phyloP scores from a whole-genome alignment of 768 basidiomycete genomes.

The Rhizopogon roseolus region DNA sequence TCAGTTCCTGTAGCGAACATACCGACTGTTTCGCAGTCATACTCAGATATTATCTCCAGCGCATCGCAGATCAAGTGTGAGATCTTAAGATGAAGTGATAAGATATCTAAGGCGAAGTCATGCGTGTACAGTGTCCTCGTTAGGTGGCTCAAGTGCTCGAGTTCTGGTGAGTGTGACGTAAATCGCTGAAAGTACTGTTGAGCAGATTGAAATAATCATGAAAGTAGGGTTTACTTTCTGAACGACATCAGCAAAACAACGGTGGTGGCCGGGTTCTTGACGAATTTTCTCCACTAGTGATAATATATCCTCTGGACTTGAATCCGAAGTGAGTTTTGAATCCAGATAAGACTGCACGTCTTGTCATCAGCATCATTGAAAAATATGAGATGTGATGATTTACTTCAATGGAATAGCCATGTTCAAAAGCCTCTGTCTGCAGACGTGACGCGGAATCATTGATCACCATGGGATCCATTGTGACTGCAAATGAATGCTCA shows the following conservation, averaged over 20 bases:
- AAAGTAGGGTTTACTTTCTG: slow-evolving; percentile 40
- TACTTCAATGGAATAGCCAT: slow-evolving; percentile 56
- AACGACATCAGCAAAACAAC: slow-evolving; percentile 50
- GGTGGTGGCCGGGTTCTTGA: slow-evolving; percentile 54
- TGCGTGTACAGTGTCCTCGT: slow-evolving; percentile 60
- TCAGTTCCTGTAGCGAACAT: not conserved
- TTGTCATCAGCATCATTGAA: slow-evolving; percentile 6
- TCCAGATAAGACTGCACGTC: slow-evolving; percentile 41
- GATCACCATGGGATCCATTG: slow-evolving; percentile 46
- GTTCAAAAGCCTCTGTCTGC: slow-evolving; percentile 56
- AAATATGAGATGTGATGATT: not conserved
- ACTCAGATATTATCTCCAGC: slow-evolving; percentile 59
- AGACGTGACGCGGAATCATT: slow-evolving; percentile 47
- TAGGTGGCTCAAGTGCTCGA: slow-evolving; percentile 67
- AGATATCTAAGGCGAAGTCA: slow-evolving; percentile 58
- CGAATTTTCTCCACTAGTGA: slow-evolving; percentile 37
- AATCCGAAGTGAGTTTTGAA: slow-evolving; percentile 51
- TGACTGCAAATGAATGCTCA: slow-evolving; percentile 44
- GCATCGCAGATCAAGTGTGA: slow-evolving; percentile 60
- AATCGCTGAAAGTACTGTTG: slow-evolving; percentile 45
- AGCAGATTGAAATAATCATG: not conserved
- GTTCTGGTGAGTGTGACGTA: slow-evolving; percentile 49
- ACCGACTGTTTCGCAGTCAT: slow-evolving; percentile 80
- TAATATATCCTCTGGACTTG: slow-evolving; percentile 31
- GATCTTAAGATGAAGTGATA: slow-evolving; percentile 65